Evolutionary conservation across 108 stramenopile species (phyloP), one percentile per base, ranked within the genome.

Genomic region (Parietichytrium sp.): DNA sequence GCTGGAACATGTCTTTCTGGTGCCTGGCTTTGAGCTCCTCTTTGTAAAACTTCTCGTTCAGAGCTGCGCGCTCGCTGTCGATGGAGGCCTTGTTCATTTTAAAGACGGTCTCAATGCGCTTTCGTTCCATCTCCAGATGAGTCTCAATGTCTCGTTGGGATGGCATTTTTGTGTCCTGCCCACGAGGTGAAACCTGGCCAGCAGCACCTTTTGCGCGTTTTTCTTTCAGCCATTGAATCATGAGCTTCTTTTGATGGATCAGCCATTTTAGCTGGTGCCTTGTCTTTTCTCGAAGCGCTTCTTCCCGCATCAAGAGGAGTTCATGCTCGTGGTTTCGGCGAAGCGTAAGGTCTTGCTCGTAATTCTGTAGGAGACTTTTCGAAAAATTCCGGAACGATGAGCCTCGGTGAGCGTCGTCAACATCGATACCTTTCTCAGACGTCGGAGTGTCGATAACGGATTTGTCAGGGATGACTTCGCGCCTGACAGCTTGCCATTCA

Each of bases 241-340:
- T 72, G 61, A 72, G 61, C 42, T 72, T 72, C 61, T 72, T 72
- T 45, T 72, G 61, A 27, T 72, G 61, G 45, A 72, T 72, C 23
- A 72, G 61, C 61, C 61, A 72, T 25, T 72, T 72, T n/a, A 72
- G 61, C 61, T 72, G 61, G 23, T 72, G 38, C 6, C 61, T 16
- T 10, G 61, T 72, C 42, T 72, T 72, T 2, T 72, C 61, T n/a
- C 61, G 61, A 6, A 72, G 42, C 10, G 61, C 61, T 27, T 72
- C 45, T 72, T 72, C 61, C n/a, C 61, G 61, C 61, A 72, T 72
- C 0, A n/a, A n/a, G 23, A 72, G 20, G 10, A 72, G 42, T 38
- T 72, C 61, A 23, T 72, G 61, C 61, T 72, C 61, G 42, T 72
- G 61, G 2, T 38, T 36, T 0, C 61, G 33, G 7, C 61, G 61